Base-by-base conservation (phyloP, 148 eudicot species). In the Vaccinium darrowii region DNA sequence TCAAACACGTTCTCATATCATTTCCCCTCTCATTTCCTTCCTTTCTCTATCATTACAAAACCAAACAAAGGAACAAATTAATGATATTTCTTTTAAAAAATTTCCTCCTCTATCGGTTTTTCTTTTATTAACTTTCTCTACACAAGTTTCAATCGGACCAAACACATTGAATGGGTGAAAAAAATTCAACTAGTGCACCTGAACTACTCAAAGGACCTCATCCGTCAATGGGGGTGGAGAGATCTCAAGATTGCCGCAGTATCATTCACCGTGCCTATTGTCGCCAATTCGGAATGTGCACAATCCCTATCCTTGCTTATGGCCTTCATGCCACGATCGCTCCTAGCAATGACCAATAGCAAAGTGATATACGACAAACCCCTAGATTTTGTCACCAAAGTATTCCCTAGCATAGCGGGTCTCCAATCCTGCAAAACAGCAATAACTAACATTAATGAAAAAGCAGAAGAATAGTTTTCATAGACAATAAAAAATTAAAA, bases 251-350 rank as follows among this genome's bases (percentile, higher is more conserved):
- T 90, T 89, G 27, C 98, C 97, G 54, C 27, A 53, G 58, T 94
- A 95, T 98, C 99, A 96, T 88, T 93, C 98, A 0, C 98, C 98
- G 75, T 90, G 92, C 73, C 90, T 90, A 1, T 91, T 75, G 72
- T 93, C 95, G 15, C 97, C 96, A 74, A 86, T 94, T 56, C 98
- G 85, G 84, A 96, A 96, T 13, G 92, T 92, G 78, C 94, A 96
- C 94, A 91, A 91, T 15, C 99, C 99, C 49, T 86, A 93, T 25
- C 99, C 99, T 92, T 27, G 27, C 27, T 27, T 92, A 13, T 92
- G 94, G 33, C 98, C 98, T 90, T 96, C 98, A 9, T 96, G 99
- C 99, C 99, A 96, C 2, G 95, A 93, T 1, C 99, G 98, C 86
- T 96, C 97, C 19, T 96, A 96, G 52, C 91, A 87, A 62, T 96